Base-by-base conservation (phyloP, 768 basidiomycete genomes). In the Collybia sordida region DNA sequence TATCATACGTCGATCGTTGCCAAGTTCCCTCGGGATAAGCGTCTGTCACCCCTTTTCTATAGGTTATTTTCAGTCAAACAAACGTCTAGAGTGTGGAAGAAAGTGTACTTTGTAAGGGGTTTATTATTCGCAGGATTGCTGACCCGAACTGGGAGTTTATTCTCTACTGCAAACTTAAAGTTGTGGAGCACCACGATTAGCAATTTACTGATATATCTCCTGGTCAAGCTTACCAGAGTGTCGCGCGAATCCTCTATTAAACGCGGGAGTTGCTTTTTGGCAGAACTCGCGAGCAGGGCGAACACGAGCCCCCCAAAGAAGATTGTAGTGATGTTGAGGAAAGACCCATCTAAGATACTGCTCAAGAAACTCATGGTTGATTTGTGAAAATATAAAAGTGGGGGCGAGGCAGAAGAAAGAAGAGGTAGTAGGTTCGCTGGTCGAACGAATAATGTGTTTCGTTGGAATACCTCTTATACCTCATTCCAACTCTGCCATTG, bases 1-100 rank as follows among this genome's bases (percentile, higher is more conserved):
- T 50, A 25, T 59, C 58, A 25, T 55, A 59, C n/a, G 58, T 53
- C 14, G 50, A 49, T 38, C 58, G 46, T 41, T 59, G 58, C 58
- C 58, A 59, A 35, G 56, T 59, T 12, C 58, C 58, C 14, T 56
- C 57, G 19, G 49, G 28, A 41, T 59, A 56, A 6, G 12, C 36
- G 23, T 50, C 45, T 9, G 39, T 49, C 15, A 59, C 57, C 42
- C 52, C 49, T 12, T 50, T 43, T 31, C 55, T 56, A 27, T 11
- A 24, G 9, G 6, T n/a, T 27, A 7, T 5, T 24, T 19, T 22
- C 28, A 42, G n/a, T 15, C n/a, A 21, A 11, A 31, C n/a, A n/a
- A 42, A 41, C 22, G 28, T 4, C 24, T 21, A 15, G 25, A 12
- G 12, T 27, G 14, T 8, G 17, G 17, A 27, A 19, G 15, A 12